Evolutionary conservation across 2,329 filamentous ascomycete species (phyloP), one percentile per base, ranked within the genome.

Genomic region (Tolypocladium pustulatum): DNA sequence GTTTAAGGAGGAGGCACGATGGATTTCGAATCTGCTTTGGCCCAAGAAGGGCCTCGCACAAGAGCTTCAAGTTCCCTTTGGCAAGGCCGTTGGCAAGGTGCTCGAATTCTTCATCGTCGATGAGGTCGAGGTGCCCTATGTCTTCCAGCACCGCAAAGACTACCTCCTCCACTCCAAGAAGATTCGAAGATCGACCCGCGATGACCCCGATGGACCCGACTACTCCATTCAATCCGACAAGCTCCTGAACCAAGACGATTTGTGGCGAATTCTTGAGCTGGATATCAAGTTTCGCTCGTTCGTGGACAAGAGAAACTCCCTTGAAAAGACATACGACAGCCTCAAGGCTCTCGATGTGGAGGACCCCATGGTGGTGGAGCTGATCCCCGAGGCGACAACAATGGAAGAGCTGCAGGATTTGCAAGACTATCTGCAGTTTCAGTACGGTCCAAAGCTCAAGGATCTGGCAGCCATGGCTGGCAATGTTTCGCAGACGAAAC

Each of bases 61-160:
- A 49, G 89, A 92, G 62, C 80, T 97, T 57, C 85, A 89, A 57
- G 83, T 84, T 38, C 90, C 91, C 0, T 97, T 99, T 72, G 86
- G 90, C 67, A 89, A 89, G 66, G 90, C 93, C 6, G 87, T 99
- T 58, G 86, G 87, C 65, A 96, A 96, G 72, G 92, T 97, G 13
- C 81, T 99, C 43, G 90, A 97, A 67, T 97, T 97, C 70, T 91
- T 99, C 73, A 90, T 96, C 56, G 85, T 93, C 4, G 92, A 97
- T 63, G 90, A 96, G 65, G 91, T 93, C 66, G 94, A 99, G 72
- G 91, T 97, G 1, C 93, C 94, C 0, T 99, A 96, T 72, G 94
- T 99, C 65, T 97, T 97, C 73, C 93, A 97, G 72, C 94, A 99
- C 69, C 90, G 94, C 61, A 96, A 97, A 73, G 94, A 99, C 71